phyloP scores from a whole-genome alignment of 2,329 filamentous ascomycete genomes.

The Fonsecaea nubica region DNA sequence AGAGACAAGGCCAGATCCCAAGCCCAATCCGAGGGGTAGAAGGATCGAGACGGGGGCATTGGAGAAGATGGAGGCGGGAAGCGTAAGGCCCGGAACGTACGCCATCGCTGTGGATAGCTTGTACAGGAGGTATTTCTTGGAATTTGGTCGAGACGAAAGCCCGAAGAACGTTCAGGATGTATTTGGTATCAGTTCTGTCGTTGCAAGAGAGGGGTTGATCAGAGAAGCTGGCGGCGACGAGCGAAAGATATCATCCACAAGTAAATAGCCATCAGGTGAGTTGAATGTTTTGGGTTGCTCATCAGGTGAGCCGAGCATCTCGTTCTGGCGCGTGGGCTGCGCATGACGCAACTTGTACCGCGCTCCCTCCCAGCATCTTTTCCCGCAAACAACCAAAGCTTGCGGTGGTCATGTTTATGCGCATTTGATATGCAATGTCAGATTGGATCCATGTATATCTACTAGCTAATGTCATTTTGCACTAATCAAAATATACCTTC shows the following conservation, averaged over 20 bases:
- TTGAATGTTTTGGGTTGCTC: conserved; percentile 6
- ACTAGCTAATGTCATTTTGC: background rate
- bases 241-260: background rate
- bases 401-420: background rate
- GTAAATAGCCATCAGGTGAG: conserved; percentile 5
- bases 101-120: conserved; percentile 64
- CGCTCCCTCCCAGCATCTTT: background rate
- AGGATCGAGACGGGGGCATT: conserved; percentile 75
- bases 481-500: background rate
- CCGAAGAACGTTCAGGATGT: background rate
- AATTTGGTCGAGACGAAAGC: background rate
- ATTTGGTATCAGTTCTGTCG: background rate
- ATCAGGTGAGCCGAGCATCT: background rate
- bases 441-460: background rate
- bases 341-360: conserved; percentile 9
- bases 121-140: background rate
- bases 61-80: conserved; percentile 74
- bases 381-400: background rate
- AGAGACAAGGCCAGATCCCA: conserved; percentile 70
- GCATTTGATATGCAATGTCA: background rate
- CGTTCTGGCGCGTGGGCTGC: conserved; percentile 2
- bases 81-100: conserved; percentile 76
- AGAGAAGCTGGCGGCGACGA: background rate
- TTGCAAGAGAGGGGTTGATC: background rate
- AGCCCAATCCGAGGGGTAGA: conserved; percentile 75